phyloP scores from a whole-genome alignment of 768 basidiomycete species.

The Rhodotorula graminis region DNA sequence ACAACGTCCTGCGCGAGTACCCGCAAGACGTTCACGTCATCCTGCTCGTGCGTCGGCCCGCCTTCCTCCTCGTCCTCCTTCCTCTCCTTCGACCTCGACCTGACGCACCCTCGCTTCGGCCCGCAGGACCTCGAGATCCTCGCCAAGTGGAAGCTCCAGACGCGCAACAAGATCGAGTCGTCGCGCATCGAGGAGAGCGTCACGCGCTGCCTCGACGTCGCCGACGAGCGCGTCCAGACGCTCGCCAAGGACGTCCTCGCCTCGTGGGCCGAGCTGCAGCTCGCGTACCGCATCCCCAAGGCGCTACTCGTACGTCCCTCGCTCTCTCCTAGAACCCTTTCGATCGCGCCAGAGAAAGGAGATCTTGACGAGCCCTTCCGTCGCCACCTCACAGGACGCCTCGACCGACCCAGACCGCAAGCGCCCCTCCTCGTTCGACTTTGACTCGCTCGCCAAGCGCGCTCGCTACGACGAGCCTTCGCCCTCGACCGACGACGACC shows the following conservation, averaged over 20 bases:
- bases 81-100: too few species aligned
- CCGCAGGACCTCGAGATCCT: slow-evolving; percentile 48
- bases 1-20: slow-evolving; percentile 75
- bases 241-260: slow-evolving; percentile 68
- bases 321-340: too few species aligned
- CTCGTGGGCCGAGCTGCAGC: slow-evolving; percentile 70
- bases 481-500: neutral
- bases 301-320: slow-evolving; percentile 3
- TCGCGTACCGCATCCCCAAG: slow-evolving; percentile 84
- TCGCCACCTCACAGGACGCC: slow-evolving; percentile 1
- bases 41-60: slow-evolving; percentile 56
- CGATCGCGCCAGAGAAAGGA: too few species aligned
- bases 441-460: slow-evolving; percentile 32
- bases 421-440: slow-evolving; percentile 21
- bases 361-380: fast-evolving
- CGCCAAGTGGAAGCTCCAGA: slow-evolving; percentile 67
- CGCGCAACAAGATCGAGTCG: slow-evolving; percentile 87
- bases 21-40: slow-evolving; percentile 64
- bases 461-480: slow-evolving; percentile 14
- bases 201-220: slow-evolving; percentile 1
- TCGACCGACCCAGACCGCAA: slow-evolving; percentile 19
- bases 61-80: neutral
- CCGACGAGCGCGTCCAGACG: slow-evolving; percentile 45
- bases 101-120: too few species aligned
- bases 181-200: slow-evolving; percentile 56